Base-by-base conservation (phyloP, 805 yeast genomes). In the Zygosaccharomyces siamensis region DNA sequence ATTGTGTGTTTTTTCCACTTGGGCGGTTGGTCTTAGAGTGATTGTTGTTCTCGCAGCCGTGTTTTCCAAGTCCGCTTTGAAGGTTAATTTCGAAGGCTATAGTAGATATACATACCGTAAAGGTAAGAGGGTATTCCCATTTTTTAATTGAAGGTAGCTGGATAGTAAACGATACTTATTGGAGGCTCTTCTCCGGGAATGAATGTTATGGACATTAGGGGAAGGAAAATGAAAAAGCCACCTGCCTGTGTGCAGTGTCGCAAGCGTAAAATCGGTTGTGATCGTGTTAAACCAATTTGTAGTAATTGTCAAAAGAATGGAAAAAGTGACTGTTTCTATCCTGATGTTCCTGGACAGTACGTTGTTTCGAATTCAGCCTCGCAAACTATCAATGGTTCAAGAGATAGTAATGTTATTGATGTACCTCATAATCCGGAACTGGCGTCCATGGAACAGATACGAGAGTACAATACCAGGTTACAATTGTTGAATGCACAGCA, bases 211-310 rank as follows among this genome's bases (percentile, higher is more conserved):
- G 59, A 55, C 49, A 55, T 53, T 26, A 52, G 55, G 30, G 59
- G 59, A 20, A 51, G 59, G 37, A 52, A 52, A 35, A 51, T 53
- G 53, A 56, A 55, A 43, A 58, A 56, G 42, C 60, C 60, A 21
- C 67, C 67, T 20, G 66, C 66, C 8, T 64, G 68, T 47, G 62
- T 58, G 50, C 65, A 62, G 47, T 66, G 70, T 39, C 58, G 69
- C 37, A 58, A 52, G 31, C 54, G 67, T 31, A 66, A 64, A 45
- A 70, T 71, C 47, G 72, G 72, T 49, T 72, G 76, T 54, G 74
- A 72, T 56, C 69, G 74, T 55, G 63, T 64, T 14, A 71, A 69
- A 52, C 76, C 76, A 5, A 60, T 66, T 26, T 72, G 76, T 60
- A 66, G 65, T 45, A 71, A 71, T 50, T 72, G 76, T 57, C 31